Evolutionary conservation across 139 green algal species (phyloP).

Genomic region (Micromonas commoda): DNA sequence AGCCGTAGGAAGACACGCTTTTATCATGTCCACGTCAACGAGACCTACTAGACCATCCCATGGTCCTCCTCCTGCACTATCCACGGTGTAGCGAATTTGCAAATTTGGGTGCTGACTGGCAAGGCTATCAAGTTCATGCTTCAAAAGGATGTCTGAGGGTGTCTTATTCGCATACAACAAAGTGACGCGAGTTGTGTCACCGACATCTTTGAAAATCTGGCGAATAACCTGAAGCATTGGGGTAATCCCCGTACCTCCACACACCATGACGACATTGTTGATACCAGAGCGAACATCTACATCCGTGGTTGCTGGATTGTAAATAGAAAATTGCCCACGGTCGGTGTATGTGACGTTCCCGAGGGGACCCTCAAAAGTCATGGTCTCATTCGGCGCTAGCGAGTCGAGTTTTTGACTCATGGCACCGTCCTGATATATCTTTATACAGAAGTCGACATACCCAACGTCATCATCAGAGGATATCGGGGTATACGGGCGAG

Average conservation of each 20-base stretch:
- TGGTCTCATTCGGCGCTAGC: conserved; percentile 71
- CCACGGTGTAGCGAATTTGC: conserved; percentile 44
- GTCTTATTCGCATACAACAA: conserved; percentile 87
- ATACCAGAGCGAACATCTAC: conserved; percentile 22
- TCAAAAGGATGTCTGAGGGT: conserved; percentile 85
- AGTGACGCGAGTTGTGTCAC: conserved; percentile 44
- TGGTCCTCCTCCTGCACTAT: conserved; percentile 32
- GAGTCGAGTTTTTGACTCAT: conserved; percentile 65
- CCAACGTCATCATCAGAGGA: conserved; percentile 60
- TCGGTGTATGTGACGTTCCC: conserved; percentile 85
- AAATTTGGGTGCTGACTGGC: conserved; percentile 27
- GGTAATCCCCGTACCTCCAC: conserved; percentile 87
- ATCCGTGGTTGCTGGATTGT: conserved; percentile 16
- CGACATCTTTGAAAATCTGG: conserved; percentile 24
- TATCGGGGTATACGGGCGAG: conserved; percentile 93
- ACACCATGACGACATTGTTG: conserved; percentile 73
- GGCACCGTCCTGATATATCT: conserved; percentile 75
- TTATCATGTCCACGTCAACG: conserved; percentile 71
- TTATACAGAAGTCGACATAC: conserved; percentile 94
- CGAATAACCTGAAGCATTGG: conserved; percentile 49
- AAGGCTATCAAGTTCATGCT: conserved; percentile 70
- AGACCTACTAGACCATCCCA: conserved; percentile 67
- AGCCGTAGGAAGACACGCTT: conserved; percentile 49
- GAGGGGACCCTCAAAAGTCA: conserved; percentile 88
- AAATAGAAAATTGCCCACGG: conserved; percentile 36